Conservation (phyloP, 495 filamentous ascomycete genomes). For the Daldinia concentrica region DNA sequence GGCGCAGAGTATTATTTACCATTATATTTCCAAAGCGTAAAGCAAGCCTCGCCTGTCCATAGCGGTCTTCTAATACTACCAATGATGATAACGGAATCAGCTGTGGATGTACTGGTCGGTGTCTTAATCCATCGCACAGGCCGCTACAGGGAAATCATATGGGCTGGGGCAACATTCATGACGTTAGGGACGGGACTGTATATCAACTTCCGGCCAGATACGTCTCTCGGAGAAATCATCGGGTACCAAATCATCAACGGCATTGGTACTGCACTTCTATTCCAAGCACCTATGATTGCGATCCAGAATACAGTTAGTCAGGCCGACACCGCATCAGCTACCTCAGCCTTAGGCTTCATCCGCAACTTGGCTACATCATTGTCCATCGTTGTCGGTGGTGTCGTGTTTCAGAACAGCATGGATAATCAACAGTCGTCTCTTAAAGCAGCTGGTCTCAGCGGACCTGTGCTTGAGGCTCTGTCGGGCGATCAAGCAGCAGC, state of each 20-base stretch:
- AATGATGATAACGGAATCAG: conserved; percentile 61
- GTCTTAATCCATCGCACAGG: conserved; percentile 68
- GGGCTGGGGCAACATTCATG: conserved; percentile 59
- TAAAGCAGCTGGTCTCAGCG: conserved; percentile 54
- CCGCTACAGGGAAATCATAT: conserved; percentile 66
- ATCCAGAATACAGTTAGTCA: conserved; percentile 69
- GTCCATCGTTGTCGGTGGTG: conserved; percentile 71
- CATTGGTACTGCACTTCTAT: conserved; percentile 64
- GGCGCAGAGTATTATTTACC: conserved; percentile 73
- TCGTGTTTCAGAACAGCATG: conserved; percentile 74
- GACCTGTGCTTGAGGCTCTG: conserved; percentile 37
- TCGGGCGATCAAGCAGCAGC: conserved; percentile 58
- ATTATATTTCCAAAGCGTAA: conserved; percentile 75
- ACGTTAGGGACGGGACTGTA: conserved; percentile 66
- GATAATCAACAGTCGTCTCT: conserved; percentile 49
- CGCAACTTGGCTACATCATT: conserved; percentile 70
- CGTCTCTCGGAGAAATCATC: conserved; percentile 61
- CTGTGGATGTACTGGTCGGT: conserved; percentile 59
- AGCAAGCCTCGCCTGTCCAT: conserved; percentile 72
- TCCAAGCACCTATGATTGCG: conserved; percentile 73
- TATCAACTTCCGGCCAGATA: conserved; percentile 56
- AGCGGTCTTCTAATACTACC: conserved; percentile 79
- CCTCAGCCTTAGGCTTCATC: conserved; percentile 70
- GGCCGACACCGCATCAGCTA: conserved; percentile 71
- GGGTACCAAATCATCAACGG: conserved; percentile 60